phyloP scores from a whole-genome alignment of 345 rosid genomes.

The Hirschfeldia incana region DNA sequence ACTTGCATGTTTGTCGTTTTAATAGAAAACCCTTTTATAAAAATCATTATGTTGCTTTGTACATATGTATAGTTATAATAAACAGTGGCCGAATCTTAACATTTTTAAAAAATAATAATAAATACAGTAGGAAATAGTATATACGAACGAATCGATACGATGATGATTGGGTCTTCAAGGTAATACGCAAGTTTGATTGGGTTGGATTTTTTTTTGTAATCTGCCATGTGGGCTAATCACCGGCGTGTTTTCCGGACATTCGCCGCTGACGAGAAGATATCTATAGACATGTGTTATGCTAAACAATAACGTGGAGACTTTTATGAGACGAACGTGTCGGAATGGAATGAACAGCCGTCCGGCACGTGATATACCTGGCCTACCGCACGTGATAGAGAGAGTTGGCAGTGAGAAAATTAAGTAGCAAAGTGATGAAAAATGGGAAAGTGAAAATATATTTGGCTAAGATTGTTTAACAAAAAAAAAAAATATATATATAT shows the following conservation, averaged over 20 bases:
- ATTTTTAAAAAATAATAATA: too few species aligned
- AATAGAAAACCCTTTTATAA: not conserved
- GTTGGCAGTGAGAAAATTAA: not conserved
- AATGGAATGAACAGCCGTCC: slow-evolving; percentile 14
- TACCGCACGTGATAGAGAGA: slow-evolving; percentile 21
- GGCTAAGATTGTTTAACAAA: too few species aligned
- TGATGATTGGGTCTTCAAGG: not conserved
- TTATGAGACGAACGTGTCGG: slow-evolving; percentile 22
- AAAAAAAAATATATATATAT: too few species aligned
- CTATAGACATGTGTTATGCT: slow-evolving; percentile 7
- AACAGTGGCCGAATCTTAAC: not conserved
- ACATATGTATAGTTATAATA: not conserved
- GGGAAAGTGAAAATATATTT: not conserved
- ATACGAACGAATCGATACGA: not conserved
- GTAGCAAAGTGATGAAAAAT: not conserved
- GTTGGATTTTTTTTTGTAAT: not conserved
- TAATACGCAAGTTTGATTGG: slow-evolving; percentile 2
- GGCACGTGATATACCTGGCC: slow-evolving; percentile 30
- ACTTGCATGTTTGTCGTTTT: not conserved
- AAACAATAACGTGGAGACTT: slow-evolving; percentile 12
- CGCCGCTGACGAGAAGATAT: slow-evolving; percentile 14
- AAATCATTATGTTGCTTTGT: not conserved
- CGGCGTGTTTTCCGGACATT: slow-evolving; percentile 31
- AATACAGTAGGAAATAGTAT: not conserved
- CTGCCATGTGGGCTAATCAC: slow-evolving; percentile 17